Evolutionary conservation across 192 early-diverging fungal species (phyloP).

Genomic region (Podila minutissima): DNA sequence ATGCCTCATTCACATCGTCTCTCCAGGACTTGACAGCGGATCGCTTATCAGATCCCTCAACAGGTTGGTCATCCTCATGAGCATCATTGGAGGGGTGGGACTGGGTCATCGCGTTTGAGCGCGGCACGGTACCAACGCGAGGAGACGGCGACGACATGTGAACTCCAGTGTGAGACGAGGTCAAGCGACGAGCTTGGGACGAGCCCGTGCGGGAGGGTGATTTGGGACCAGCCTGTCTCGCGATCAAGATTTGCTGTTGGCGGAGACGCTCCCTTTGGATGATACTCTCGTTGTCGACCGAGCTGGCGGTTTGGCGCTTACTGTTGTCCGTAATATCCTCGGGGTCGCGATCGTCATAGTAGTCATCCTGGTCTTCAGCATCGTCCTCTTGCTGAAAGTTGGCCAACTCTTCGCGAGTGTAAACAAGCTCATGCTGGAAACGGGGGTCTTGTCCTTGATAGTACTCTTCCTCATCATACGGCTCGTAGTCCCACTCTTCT

Average conservation of each 20-base stretch:
- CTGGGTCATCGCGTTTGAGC: not conserved
- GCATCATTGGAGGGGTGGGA: not conserved
- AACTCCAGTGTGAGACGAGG: slow-evolving; percentile 5
- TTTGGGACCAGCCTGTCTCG: slow-evolving; percentile 8
- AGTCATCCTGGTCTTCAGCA: slow-evolving; percentile 4
- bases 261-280: slow-evolving; percentile 5
- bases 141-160: slow-evolving; percentile 27
- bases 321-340: slow-evolving; percentile 48
- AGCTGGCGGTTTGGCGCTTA: slow-evolving; percentile 25
- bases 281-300: slow-evolving; percentile 34
- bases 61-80: not conserved
- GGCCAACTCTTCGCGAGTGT: slow-evolving; percentile 4
- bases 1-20: slow-evolving; percentile 43
- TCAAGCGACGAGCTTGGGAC: slow-evolving; percentile 6
- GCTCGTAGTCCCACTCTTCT: slow-evolving; percentile 31
- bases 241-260: not conserved
- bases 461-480: slow-evolving; percentile 4
- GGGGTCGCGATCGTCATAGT: slow-evolving; percentile 28
- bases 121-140: not conserved
- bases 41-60: slow-evolving; percentile 26
- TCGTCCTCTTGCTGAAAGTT: slow-evolving; percentile 9
- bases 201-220: slow-evolving; percentile 13
- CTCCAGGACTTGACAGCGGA: slow-evolving; percentile 35
- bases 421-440: slow-evolving; percentile 5
- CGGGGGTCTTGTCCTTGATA: not conserved